Base-by-base conservation (phyloP, 331 rosid species). In the Quercus phellos region DNA sequence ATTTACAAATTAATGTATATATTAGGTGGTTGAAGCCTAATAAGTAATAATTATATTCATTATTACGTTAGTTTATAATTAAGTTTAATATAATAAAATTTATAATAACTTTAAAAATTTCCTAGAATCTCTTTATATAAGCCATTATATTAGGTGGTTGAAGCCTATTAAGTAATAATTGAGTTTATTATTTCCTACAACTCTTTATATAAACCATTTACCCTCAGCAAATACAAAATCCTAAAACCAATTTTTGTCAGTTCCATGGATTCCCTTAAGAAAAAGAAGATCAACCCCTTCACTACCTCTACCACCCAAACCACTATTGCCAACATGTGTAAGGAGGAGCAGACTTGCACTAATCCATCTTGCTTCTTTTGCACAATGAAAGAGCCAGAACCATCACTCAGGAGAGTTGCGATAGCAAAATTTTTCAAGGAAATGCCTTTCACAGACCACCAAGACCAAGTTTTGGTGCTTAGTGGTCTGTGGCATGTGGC, bases 401-500 rank as follows among this genome's bases (percentile, higher is more conserved):
- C 81, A 18, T 78, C 81, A 14, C 70, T 79, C 55, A 86, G 88
- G 72, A 81, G 84, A 81, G 79, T 85, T 21, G 75, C 76, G 75
- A 74, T 89, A 42, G 68, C 76, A n/a, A 80, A 74, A 53, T 90
- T 69, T 64, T 89, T 94, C 79, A 86, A 75, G 80, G 82, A 89
- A 68, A 72, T 87, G 67, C 90, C 84, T 63, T 68, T 35, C 34
- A 70, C 72, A 53, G 92, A 88, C 42, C 78, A 84, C 79, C 78
- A 83, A 5, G 88, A 87, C 11, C 80, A 81, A 19, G 92, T 92
- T 27, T 70, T 92, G 71, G 90, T 85, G 54, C 88, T 88, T 4
- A 92, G 95, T 74, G 83, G 87, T 51, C 87, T 94, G 21, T 92
- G 96, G 93, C 82, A 90, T 43, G 83, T 85, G 6, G 97, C 97